phyloP scores from a whole-genome alignment of 768 basidiomycete genomes.

The Calocybe gangraenosa region DNA sequence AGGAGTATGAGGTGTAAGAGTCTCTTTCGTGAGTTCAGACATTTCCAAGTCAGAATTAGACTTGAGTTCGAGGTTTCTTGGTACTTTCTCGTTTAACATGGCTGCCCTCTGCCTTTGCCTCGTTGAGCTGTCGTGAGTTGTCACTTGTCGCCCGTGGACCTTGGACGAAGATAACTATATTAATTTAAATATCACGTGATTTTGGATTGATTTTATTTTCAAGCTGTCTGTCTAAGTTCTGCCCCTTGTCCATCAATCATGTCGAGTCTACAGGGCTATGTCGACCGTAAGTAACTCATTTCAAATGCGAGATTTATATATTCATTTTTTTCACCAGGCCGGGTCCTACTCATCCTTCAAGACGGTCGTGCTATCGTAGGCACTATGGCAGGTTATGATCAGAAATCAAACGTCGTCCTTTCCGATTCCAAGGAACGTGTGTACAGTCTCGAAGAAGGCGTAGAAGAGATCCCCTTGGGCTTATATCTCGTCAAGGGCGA shows the following conservation, averaged over 20 bases:
- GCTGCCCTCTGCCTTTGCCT: too few relatives aligned
- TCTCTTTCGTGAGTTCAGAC: conserved; percentile 7
- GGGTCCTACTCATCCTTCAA: conserved; percentile 91
- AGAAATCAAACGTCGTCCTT: conserved; percentile 94
- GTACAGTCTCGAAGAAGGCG: conserved; percentile 85
- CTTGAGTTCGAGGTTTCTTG: too few relatives aligned
- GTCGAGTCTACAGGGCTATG: conserved; percentile 90
- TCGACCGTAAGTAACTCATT: conserved; percentile 60
- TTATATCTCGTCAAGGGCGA: conserved; percentile 98
- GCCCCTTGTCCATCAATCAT: too few relatives aligned
- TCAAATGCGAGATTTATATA: background rate
- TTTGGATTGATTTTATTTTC: too few relatives aligned
- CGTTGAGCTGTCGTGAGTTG: too few relatives aligned
- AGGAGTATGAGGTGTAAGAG: background rate
- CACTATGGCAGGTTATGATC: conserved; percentile 87
- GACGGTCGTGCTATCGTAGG: conserved; percentile 95
- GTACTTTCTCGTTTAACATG: conserved; percentile 10
- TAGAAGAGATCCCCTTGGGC: conserved; percentile 92
- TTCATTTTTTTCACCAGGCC: conserved; percentile 43
- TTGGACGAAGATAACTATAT: too few relatives aligned
- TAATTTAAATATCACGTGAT: too few relatives aligned
- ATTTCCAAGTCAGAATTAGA: conserved; percentile 13
- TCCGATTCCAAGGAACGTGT: conserved; percentile 92
- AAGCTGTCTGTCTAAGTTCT: background rate
- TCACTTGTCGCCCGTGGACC: too few relatives aligned